Conservation (phyloP, 768 basidiomycete species). For the Crepidotus variabilis region DNA sequence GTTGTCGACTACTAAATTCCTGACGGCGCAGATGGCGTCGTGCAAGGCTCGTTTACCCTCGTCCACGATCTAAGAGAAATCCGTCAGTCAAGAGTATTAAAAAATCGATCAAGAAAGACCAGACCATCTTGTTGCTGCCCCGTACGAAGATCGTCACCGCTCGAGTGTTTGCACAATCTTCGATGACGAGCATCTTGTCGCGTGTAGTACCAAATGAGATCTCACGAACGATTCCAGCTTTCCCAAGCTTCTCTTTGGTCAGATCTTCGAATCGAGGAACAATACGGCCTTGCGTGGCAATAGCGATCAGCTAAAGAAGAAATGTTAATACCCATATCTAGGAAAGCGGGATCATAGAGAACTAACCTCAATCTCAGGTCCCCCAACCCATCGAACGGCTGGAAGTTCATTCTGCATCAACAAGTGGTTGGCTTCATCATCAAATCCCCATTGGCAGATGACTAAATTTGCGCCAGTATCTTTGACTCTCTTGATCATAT, state of each 20-base stretch:
- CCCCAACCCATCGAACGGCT: conserved; percentile 98
- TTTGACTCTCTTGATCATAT: conserved; percentile 97
- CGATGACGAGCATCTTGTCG: conserved; percentile 99
- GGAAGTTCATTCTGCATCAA: conserved; percentile 98
- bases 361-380: conserved; percentile 94
- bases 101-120: conserved; percentile 4
- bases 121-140: conserved; percentile 98
- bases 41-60: conserved; percentile 98
- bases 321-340: background rate
- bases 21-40: conserved; percentile 95
- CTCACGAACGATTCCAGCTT: conserved; percentile 91
- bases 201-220: conserved; percentile 95
- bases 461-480: conserved; percentile 97
- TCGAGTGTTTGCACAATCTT: conserved; percentile 95
- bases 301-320: conserved; percentile 78
- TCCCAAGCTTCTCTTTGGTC: conserved; percentile 84
- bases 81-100: background rate
- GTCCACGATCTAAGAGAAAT: conserved; percentile 79
- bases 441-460: conserved; percentile 99
- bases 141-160: conserved; percentile 97
- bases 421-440: conserved; percentile 98
- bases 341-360: background rate
- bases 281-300: conserved; percentile 96
- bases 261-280: conserved; percentile 98
- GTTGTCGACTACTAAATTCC: conserved; percentile 92